Evolutionary conservation across 768 basidiomycete species (phyloP).

Genomic region (Rhizopogon vulgaris): DNA sequence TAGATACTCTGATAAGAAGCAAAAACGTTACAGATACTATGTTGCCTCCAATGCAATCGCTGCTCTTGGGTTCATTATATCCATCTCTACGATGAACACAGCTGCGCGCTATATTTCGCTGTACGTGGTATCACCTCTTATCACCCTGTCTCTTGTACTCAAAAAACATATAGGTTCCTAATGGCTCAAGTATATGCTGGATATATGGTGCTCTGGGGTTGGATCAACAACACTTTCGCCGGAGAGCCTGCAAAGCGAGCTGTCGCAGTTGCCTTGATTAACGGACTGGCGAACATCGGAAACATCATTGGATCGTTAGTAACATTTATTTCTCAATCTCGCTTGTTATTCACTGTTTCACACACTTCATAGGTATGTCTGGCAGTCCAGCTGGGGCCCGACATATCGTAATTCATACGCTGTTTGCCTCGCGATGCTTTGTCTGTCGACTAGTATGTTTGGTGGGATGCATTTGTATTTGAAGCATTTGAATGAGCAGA

Average conservation of each 20-base stretch:
- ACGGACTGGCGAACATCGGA: slow-evolving; percentile 74
- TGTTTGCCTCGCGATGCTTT: slow-evolving; percentile 47
- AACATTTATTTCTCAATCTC: background rate
- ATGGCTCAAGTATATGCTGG: slow-evolving; percentile 67
- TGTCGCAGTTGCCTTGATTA: slow-evolving; percentile 70
- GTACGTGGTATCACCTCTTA: slow-evolving; percentile 26
- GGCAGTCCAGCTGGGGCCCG: slow-evolving; percentile 61
- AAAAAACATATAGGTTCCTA: slow-evolving; percentile 43
- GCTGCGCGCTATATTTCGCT: slow-evolving; percentile 56
- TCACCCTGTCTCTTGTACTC: background rate
- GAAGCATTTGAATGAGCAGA: background rate
- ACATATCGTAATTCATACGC: slow-evolving; percentile 61
- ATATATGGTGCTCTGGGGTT: slow-evolving; percentile 50
- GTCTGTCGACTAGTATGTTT: background rate
- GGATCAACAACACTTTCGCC: slow-evolving; percentile 48
- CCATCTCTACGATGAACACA: slow-evolving; percentile 54
- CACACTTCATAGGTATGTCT: slow-evolving; percentile 40
- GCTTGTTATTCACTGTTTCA: background rate
- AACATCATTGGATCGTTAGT: slow-evolving; percentile 76
- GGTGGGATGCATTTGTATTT: background rate
- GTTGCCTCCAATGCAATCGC: background rate
- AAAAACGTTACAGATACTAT: background rate
- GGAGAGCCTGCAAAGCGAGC: slow-evolving; percentile 79
- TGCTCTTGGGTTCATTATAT: slow-evolving; percentile 51
- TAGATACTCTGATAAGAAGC: background rate